A percentile compares a stretch with the other conserved stretches of the same genome.
Evolutionary conservation across 257 asterid species (phyloP).

Genomic region (Solanum sejunctum): DNA sequence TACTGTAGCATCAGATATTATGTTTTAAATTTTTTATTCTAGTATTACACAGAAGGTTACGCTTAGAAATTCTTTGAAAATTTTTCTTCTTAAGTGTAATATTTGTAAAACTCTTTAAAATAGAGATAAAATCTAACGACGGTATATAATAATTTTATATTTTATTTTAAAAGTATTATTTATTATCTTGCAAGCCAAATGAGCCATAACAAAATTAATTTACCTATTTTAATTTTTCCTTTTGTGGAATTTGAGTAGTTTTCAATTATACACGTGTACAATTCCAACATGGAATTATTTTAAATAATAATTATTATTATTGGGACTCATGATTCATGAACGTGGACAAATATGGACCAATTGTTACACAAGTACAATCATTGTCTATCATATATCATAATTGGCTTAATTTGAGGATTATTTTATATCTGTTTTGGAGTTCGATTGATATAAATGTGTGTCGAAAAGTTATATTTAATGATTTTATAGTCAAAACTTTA

Average conservation of each 20-base stretch:
- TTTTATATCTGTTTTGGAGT: neutral
- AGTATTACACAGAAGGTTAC: too few relatives aligned
- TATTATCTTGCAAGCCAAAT: too few relatives aligned
- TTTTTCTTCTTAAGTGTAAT: too few relatives aligned
- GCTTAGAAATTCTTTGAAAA: too few relatives aligned
- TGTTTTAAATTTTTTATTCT: too few relatives aligned
- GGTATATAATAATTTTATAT: too few relatives aligned
- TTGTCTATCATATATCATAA: neutral
- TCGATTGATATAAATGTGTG: neutral
- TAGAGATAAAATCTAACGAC: too few relatives aligned
- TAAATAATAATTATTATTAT: neutral
- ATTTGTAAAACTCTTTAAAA: too few relatives aligned
- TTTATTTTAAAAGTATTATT: neutral
- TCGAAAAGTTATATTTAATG: too few relatives aligned
- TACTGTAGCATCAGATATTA: too few relatives aligned
- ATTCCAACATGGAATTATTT: neutral
- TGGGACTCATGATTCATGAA: neutral
- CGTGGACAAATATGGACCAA: neutral
- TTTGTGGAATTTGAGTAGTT: neutral
- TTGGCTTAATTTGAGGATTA: neutral
- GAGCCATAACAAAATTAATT: neutral
- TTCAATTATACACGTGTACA: neutral
- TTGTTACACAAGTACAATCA: neutral
- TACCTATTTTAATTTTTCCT: neutral
- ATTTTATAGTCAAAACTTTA: too few relatives aligned